Conservation (phyloP, 192 early-diverging fungal genomes). For the Gamsiella multidivaricata region DNA sequence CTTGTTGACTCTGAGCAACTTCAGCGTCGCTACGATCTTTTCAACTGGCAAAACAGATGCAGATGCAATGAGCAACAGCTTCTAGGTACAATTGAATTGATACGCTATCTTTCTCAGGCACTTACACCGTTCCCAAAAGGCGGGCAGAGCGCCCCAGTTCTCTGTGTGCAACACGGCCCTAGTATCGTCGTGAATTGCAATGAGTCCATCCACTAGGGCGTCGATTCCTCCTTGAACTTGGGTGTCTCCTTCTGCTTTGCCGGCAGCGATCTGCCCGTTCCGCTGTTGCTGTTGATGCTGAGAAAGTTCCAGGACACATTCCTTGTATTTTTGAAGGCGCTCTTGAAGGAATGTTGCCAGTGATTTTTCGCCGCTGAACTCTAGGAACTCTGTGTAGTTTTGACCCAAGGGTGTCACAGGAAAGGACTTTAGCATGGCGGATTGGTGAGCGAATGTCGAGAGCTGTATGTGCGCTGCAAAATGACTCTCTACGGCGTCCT, state of each 20-base stretch:
- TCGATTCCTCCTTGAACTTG: slow-evolving; percentile 36
- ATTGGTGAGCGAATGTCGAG: too few species aligned
- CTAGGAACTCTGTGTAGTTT: slow-evolving; percentile 51
- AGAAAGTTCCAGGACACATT: slow-evolving; percentile 29
- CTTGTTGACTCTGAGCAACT: slow-evolving; percentile 68
- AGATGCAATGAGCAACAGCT: neutral
- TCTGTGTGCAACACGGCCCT: slow-evolving; percentile 41
- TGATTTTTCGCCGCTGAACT: slow-evolving; percentile 46
- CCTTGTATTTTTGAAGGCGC: slow-evolving; percentile 44
- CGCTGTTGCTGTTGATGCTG: slow-evolving; percentile 5
- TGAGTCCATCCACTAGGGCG: slow-evolving; percentile 44
- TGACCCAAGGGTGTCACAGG: slow-evolving; percentile 46
- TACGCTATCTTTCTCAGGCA: too few species aligned
- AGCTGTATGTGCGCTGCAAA: too few species aligned
- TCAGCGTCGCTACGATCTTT: slow-evolving; percentile 49
- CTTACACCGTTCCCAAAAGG: slow-evolving; percentile 52
- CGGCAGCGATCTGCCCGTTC: neutral
- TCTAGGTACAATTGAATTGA: too few species aligned
- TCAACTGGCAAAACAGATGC: slow-evolving; percentile 19
- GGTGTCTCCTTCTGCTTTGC: neutral
- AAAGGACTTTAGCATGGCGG: slow-evolving; percentile 44
- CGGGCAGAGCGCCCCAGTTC: slow-evolving; percentile 48
- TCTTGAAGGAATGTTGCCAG: slow-evolving; percentile 49
- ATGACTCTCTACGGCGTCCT: too few species aligned
- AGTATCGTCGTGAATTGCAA: slow-evolving; percentile 45